Evolutionary conservation across 75 land plant genomes (phyloP).

Genomic region (Picea glauca): DNA sequence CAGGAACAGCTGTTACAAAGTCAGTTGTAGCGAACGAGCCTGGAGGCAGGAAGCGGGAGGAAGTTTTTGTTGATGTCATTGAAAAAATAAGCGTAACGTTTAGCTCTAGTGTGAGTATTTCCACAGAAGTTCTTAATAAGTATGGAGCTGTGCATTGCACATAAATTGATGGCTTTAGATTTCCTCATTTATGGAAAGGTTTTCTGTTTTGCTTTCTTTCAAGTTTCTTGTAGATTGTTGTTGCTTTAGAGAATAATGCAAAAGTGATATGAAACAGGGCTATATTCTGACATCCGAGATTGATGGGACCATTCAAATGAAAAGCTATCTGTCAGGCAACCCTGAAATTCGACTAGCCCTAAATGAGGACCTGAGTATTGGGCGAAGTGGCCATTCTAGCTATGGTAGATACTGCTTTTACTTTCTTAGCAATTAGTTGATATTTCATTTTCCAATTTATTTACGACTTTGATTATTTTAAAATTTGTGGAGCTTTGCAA

Average conservation of each 20-base stretch:
- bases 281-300: constrained; percentile 96
- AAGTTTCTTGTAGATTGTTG: neutral
- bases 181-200: neutral
- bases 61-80: constrained; percentile 96
- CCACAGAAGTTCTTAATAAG: neutral
- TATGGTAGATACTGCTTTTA: constrained; percentile 40
- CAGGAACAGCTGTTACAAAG: constrained; percentile 96
- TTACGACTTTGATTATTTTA: neutral
- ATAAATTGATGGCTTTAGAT: neutral
- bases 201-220: neutral
- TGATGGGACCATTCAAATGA: constrained; percentile 99
- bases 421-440: neutral
- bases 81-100: constrained; percentile 97
- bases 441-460: neutral
- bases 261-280: constrained; percentile 47
- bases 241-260: neutral
- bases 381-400: constrained; percentile 52
- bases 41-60: constrained; percentile 89
- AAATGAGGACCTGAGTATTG: constrained; percentile 91
- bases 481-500: neutral
- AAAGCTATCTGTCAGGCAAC: constrained; percentile 94
- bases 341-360: constrained; percentile 93
- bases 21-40: constrained; percentile 96
- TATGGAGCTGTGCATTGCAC: constrained; percentile 2
- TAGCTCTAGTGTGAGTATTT: constrained; percentile 91